A percentile compares a stretch with the other conserved stretches of the same genome.
Conservation (phyloP, 2,329 filamentous ascomycete genomes). For the Colletotrichum coccodes region DNA sequence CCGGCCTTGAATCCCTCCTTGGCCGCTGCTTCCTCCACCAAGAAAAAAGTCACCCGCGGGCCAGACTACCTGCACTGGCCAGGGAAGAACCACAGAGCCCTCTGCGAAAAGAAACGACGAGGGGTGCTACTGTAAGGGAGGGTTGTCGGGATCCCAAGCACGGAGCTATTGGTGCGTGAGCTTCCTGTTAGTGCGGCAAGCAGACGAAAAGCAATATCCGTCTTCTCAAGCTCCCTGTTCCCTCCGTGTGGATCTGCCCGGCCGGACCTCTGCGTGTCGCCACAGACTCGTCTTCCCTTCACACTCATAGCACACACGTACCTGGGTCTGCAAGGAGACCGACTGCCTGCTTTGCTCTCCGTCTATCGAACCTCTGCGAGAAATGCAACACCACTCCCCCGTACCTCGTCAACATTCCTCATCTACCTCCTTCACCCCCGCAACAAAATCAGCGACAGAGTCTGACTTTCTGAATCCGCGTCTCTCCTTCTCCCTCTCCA, state of each 20-base stretch:
- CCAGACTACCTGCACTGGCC: slow-evolving; percentile 14
- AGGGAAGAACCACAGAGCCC: slow-evolving; percentile 26
- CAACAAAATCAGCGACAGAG: slow-evolving; percentile 37
- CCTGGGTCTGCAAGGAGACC: slow-evolving; percentile 28
- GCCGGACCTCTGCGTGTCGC: slow-evolving; percentile 24
- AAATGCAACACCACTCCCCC: slow-evolving; percentile 31
- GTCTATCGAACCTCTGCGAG: slow-evolving; percentile 29
- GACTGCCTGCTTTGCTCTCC: slow-evolving; percentile 5
- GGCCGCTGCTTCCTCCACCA: slow-evolving; percentile 22
- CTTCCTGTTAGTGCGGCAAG: slow-evolving; percentile 34
- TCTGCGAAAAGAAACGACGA: slow-evolving; percentile 34
- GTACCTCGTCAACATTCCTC: slow-evolving; percentile 32
- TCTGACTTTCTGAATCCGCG: slow-evolving; percentile 35
- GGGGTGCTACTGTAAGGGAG: slow-evolving; percentile 35
- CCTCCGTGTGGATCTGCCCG: slow-evolving; percentile 28
- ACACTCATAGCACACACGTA: slow-evolving; percentile 21
- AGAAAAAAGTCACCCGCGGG: slow-evolving; percentile 28
- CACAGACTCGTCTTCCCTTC: slow-evolving; percentile 27
- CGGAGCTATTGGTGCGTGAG: slow-evolving; percentile 35
- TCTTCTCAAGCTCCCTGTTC: slow-evolving; percentile 29
- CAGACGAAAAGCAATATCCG: slow-evolving; percentile 33
- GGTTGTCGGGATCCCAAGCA: slow-evolving; percentile 22
- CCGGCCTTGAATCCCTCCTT: slow-evolving; percentile 20
- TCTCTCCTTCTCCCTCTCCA: slow-evolving; percentile 30
- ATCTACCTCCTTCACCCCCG: slow-evolving; percentile 34